Base-by-base conservation (phyloP, 208 protist genomes). In the Tetramitus jugosus region DNA sequence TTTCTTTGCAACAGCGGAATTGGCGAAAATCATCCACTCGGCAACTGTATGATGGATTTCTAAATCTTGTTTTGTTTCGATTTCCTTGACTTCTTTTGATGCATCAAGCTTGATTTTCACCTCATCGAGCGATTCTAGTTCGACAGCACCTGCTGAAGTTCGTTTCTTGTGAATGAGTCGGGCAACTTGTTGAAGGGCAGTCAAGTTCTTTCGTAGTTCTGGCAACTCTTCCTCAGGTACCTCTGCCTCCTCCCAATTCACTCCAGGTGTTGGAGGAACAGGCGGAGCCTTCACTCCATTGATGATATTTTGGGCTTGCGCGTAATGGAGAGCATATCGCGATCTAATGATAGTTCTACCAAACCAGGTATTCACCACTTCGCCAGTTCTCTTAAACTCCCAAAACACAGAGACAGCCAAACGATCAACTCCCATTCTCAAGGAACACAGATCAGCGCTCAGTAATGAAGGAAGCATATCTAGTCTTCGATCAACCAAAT, bases 391-490 rank as follows among this genome's bases (percentile, higher is more conserved):
- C 0, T 49, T 43, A 8, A 88, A 29, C 40, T 95, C 87, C 92
- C 94, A 97, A 64, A 98, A 69, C 45, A 95, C 90, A 67, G 89
- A 93, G 76, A 98, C 95, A 46, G 93, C 89, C 81, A 93, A 95
- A 62, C 94, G 82, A 43, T 96, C 93, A 60, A 91, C 87, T 2
- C 84, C 85, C 52, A 88, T 87, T 33, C 90, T 83, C 8, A 98
- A 85, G 7, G 94, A 97, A 83, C 95, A 98, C n/a, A 98, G 76
- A 75, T 97, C 92, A 76, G 98, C 94, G 17, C 91, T 94, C 14
- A 98, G 84, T 8, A 96, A 80, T 72, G 94, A 87, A 10, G 96
- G 96, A 23, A 98, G 84, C 96, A 98, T 98, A 83, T 97, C 94
- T 72, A 98, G 86, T 76, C 88, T 52, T 56, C 79, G 8, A 61